phyloP scores from a whole-genome alignment of 2,329 filamentous ascomycete genomes.

The Fusarium sp. region DNA sequence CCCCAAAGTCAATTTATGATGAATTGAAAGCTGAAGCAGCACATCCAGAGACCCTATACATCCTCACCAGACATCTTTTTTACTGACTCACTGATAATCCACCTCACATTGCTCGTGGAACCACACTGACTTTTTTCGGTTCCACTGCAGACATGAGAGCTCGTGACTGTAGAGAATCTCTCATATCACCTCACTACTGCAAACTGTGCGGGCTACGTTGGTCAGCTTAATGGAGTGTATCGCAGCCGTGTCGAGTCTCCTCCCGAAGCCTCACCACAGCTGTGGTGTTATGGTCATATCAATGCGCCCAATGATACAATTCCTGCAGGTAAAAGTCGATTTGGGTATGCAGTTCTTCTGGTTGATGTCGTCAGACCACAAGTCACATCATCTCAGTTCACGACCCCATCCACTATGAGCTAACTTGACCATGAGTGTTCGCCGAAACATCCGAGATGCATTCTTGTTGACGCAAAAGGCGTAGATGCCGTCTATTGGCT shows the following conservation, averaged over 20 bases:
- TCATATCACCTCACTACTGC: not conserved
- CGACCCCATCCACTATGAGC: not conserved
- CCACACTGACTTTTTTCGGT: not conserved
- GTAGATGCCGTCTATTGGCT: not conserved
- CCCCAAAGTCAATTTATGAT: not conserved
- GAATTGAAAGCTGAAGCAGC: not conserved
- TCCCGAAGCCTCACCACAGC: not conserved
- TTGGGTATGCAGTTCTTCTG: not conserved
- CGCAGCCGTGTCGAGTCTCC: not conserved
- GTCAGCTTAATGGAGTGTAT: not conserved
- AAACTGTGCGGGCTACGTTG: not conserved
- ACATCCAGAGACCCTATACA: not conserved
- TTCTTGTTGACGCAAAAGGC: not conserved
- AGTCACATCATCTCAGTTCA: not conserved
- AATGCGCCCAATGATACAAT: not conserved
- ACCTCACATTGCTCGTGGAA: not conserved
- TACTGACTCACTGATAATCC: not conserved
- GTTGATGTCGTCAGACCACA: not conserved
- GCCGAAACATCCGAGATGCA: not conserved
- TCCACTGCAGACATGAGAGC: not conserved
- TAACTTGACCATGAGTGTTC: not conserved
- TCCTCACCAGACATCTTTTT: not conserved
- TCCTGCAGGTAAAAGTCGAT: not conserved
- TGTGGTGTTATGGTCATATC: not conserved
- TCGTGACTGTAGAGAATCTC: not conserved